Base-by-base conservation (phyloP, 441 rosid species). In the Populus hybrid region DNA sequence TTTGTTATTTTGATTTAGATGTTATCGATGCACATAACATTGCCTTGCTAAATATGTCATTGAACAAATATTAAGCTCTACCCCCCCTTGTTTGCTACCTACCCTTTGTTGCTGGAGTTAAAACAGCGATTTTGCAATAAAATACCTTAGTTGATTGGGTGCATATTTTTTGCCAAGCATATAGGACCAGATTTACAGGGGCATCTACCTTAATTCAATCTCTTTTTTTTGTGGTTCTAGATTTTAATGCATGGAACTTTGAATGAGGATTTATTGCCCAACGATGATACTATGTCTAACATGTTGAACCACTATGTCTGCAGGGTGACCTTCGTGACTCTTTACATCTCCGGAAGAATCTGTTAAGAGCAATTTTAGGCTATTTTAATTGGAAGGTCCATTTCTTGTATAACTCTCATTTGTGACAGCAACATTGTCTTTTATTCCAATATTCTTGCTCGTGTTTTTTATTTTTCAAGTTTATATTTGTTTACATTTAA, bases 321-420 rank as follows among this genome's bases (percentile, higher is more conserved):
- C 90, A 96, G 98, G 98, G 94, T 80, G 91, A 93, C 82, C 84
- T 88, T 78, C 93, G 80, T 78, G 98, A 93, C 78, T 89, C 87
- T 82, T 84, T 94, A 82, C 92, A 92, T 87, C 90, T 90, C 35
- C 88, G 98, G 87, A 93, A 89, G 84, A 90, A 88, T 87, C 88
- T 96, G 61, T 87, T 94, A 76, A 86, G 92, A 81, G 86, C 90
- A 81, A 81, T 88, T 76, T 85, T 94, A 86, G 86, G 83, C 74
- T 81, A 84, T 74, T 78, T 93, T 76, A 89, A 82, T 81, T 86
- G 82, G 88, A 90, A 93, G 97, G 98, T 96, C 68, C 83, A 90
- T 84, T 82, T 75, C 16, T 28, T 53, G 16, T 12, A 80, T 66
- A 71, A 71, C 64, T 45, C 66, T n/a, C 73, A 71, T 70, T 69